Base-by-base conservation (phyloP, 805 yeast genomes). In the Schwanniomyces yamadae region DNA sequence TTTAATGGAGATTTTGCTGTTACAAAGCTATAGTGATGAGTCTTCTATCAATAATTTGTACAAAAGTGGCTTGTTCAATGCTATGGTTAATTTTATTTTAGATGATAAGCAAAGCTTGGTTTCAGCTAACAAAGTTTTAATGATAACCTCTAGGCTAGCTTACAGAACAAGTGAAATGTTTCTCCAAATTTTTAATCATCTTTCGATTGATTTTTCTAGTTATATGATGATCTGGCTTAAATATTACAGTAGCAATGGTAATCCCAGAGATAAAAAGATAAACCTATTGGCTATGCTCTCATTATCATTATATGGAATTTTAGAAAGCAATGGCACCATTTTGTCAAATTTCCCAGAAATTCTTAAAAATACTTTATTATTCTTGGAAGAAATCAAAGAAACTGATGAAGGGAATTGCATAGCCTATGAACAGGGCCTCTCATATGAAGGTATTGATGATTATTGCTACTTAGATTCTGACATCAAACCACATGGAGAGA, bases 381-480 rank as follows among this genome's bases (percentile, higher is more conserved):
- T 83, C 40, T 54, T 86, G 32, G 96, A 90, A 48, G 95, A 88
- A 52, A 70, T 84, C 10, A 75, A 80, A 38, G 97, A 90, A 52
- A 43, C 52, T 7, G 44, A 33, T 4, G 44, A 48, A 5, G 73
- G 71, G 0, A 43, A 46, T 5, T 62, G 70, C 33, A 61, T 57
- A 29, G 63, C 58, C 11, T 69, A 69, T 45, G 51, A 52, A 19
- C 63, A 57, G 31, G 68, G 66, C 41, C 56, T 55, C 34, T 43
- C 57, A 5, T 68, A 67, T 30, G 67, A 63, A 31, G 73, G 68
- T 37, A 60, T 68, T 19, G 69, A 68, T 42, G 71, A 68, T 39
- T 66, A 66, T 41, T 46, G 61, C 5, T 69, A 65, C 44, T 45
- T 61, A 32, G 74, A 68, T 41, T 61, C 64, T 6, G 66, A 61